A percentile compares a stretch with the other conserved stretches of the same genome.
phyloP scores from a whole-genome alignment of 2,329 filamentous ascomycete species.

The Penicillium occitanis region DNA sequence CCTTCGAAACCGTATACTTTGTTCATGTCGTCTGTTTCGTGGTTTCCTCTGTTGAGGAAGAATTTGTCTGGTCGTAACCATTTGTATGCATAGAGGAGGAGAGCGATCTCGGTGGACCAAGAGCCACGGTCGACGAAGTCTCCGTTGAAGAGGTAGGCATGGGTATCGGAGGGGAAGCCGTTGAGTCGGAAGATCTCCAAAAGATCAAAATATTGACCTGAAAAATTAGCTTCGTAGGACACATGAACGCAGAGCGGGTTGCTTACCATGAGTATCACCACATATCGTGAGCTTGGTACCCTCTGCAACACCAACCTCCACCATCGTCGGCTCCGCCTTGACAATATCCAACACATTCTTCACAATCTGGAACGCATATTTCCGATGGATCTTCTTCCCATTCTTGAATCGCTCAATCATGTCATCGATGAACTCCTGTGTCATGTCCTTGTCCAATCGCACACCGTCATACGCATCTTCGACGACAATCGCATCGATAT shows the following conservation, averaged over 20 bases:
- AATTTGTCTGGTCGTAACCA: conserved; percentile 84
- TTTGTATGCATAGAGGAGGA: conserved; percentile 94
- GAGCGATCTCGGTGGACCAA: conserved; percentile 96
- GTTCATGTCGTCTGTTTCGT: conserved; percentile 99
- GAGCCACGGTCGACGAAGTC: conserved; percentile 98
- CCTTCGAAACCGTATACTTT: conserved; percentile 97
- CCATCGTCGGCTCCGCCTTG: conserved; percentile 93
- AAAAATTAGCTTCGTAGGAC: neutral
- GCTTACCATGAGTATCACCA: conserved; percentile 88
- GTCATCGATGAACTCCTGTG: conserved; percentile 92
- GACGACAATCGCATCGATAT: conserved; percentile 80
- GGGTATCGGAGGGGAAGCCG: conserved; percentile 77
- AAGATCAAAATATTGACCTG: conserved; percentile 95
- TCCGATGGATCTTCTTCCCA: conserved; percentile 91
- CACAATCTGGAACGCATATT: conserved; percentile 97
- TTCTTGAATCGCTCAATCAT: conserved; percentile 96
- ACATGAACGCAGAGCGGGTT: too few species aligned
- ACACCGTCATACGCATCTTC: conserved; percentile 85
- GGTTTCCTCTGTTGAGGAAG: conserved; percentile 96
- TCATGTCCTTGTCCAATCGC: conserved; percentile 76
- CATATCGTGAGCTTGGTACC: conserved; percentile 86
- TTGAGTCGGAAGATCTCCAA: conserved; percentile 95
- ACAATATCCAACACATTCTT: conserved; percentile 85
- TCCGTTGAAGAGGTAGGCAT: conserved; percentile 96
- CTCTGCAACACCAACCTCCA: conserved; percentile 79